phyloP scores from a whole-genome alignment of 1,284 basidiomycete species.

The Microbotryum scabiosae region DNA sequence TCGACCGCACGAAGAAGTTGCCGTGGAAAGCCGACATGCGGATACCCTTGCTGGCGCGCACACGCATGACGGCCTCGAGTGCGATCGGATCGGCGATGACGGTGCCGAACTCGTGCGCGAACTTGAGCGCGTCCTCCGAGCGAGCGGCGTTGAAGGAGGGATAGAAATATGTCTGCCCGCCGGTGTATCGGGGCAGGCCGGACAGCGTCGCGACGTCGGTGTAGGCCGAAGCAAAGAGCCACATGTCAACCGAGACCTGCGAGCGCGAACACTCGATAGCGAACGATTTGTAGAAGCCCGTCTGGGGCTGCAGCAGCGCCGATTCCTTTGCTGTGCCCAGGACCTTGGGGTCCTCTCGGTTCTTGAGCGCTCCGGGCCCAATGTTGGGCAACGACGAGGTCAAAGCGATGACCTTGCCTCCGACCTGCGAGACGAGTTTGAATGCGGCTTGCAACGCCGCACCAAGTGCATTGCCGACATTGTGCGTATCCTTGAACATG shows the following conservation, averaged over 20 bases:
- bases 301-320: conserved; percentile 66
- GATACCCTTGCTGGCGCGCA: conserved; percentile 88
- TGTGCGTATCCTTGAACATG: conserved; percentile 92
- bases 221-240: conserved; percentile 86
- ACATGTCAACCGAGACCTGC: conserved; percentile 99
- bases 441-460: conserved; percentile 91
- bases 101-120: conserved; percentile 92
- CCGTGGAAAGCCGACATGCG: conserved; percentile 98
- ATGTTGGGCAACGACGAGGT: conserved; percentile 78
- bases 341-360: conserved; percentile 91
- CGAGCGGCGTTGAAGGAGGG: conserved; percentile 93
- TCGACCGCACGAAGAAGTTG: conserved; percentile 98
- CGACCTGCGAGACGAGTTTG: conserved; percentile 87
- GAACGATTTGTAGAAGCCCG: conserved; percentile 96
- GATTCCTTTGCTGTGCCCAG: conserved; percentile 94
- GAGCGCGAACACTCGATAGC: conserved; percentile 96
- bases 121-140: conserved; percentile 92
- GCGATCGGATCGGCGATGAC: conserved; percentile 90
- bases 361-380: conserved; percentile 87
- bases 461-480: conserved; percentile 89
- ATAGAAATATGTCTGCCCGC: conserved; percentile 97
- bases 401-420: conserved; percentile 90
- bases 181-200: conserved; percentile 92
- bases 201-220: conserved; percentile 91
- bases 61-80: conserved; percentile 94